These are phyloP conservation scores for Cucumis cinereus DNA, from an alignment of 306 rosid genomes.

Conservation along the genomic window DNA sequence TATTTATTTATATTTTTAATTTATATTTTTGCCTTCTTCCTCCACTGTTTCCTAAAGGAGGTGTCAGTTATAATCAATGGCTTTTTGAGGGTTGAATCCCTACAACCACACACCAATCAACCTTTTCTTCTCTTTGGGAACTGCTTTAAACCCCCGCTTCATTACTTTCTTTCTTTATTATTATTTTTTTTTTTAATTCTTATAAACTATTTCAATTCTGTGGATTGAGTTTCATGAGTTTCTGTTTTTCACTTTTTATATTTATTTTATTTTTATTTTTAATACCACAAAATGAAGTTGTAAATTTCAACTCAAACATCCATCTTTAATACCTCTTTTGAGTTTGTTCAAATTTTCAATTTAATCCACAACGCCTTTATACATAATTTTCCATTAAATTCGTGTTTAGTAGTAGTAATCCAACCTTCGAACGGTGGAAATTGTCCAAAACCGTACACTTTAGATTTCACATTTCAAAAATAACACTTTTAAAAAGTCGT, in stretches of 20 bases:
- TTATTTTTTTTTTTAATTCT: neutral
- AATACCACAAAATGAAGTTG: neutral
- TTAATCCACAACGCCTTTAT: neutral
- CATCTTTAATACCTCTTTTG: too few species aligned
- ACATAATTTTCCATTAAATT: too few species aligned
- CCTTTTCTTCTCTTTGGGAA: neutral
- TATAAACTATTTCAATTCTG: neutral
- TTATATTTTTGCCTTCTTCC: neutral
- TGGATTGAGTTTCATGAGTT: neutral
- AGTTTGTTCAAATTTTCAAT: neutral
- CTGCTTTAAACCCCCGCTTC: neutral
- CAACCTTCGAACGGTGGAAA: too few species aligned
- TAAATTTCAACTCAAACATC: too few species aligned
- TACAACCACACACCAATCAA: neutral
- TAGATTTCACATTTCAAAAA: too few species aligned
- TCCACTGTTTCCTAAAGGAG: slow-evolving; percentile 4
- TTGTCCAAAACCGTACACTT: too few species aligned
- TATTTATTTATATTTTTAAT: too few species aligned
- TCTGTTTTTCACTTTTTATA: neutral
- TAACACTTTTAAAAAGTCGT: too few species aligned
- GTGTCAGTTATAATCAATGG: neutral
- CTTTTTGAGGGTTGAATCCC: neutral
- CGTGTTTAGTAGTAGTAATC: too few species aligned
- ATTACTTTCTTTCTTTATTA: neutral
- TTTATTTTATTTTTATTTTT: too few species aligned